phyloP scores from a whole-genome alignment of 1,139 yeast genomes.

The Candida smagusa region DNA sequence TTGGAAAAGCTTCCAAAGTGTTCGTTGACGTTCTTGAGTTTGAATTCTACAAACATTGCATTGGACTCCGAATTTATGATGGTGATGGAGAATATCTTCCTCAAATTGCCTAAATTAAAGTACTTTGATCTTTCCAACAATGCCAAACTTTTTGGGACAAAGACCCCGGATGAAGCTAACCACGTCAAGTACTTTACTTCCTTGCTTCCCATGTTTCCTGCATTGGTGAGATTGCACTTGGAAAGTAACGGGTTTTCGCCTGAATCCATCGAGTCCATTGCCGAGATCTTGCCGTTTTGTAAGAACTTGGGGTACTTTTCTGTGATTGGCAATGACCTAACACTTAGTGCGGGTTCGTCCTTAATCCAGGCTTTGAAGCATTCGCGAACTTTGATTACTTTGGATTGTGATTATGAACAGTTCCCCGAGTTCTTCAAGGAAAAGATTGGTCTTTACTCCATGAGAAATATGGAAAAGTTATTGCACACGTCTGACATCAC shows the following conservation, averaged over 20 bases:
- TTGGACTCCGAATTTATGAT: constrained; percentile 32
- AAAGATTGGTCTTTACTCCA: constrained; percentile 60
- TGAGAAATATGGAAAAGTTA: constrained; percentile 64
- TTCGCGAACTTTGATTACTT: constrained; percentile 35
- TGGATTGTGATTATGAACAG: constrained; percentile 38
- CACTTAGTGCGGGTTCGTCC: constrained; percentile 38
- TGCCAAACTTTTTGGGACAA: constrained; percentile 42
- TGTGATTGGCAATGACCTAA: constrained; percentile 55
- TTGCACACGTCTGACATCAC: constrained; percentile 14
- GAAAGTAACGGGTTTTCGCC: constrained; percentile 56
- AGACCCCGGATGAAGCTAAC: constrained; percentile 15
- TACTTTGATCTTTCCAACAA: constrained; percentile 71
- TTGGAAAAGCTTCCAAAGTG: constrained; percentile 18
- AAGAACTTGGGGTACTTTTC: constrained; percentile 57
- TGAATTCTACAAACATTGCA: constrained; percentile 48
- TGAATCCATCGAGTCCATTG: constrained; percentile 48
- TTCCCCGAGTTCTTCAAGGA: constrained; percentile 49
- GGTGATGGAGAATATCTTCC: constrained; percentile 29
- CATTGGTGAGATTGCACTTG: constrained; percentile 54
- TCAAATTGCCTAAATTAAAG: constrained; percentile 49
- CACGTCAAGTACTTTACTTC: constrained; percentile 43
- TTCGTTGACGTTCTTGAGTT: constrained; percentile 41
- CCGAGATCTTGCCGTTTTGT: constrained; percentile 63
- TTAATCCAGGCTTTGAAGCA: constrained; percentile 41
- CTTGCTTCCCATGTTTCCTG: constrained; percentile 57